A percentile compares a stretch with the other conserved stretches of the same genome.
Evolutionary conservation across 1,284 basidiomycete species (phyloP).

Genomic region (Cutaneotrichosporon cutaneum): DNA sequence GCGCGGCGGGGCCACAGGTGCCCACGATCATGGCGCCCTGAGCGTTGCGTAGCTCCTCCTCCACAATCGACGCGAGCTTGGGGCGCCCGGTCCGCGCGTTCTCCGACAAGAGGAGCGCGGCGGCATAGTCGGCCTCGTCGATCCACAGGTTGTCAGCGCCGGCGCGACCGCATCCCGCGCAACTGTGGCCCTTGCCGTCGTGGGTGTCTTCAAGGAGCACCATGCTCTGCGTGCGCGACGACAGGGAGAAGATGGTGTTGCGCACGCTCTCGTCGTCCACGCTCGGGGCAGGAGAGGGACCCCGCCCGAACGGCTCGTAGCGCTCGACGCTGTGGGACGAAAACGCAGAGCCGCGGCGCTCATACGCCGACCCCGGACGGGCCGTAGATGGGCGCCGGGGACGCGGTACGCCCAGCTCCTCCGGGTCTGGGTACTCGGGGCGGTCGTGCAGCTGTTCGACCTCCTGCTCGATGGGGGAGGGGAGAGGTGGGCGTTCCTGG

Average conservation of each 20-base stretch:
- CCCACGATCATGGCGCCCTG: conserved; percentile 65
- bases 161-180: conserved; percentile 10
- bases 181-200: conserved; percentile 13
- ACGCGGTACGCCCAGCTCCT: not conserved
- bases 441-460: conserved; percentile 1
- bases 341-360: not conserved
- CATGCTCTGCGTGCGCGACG: conserved; percentile 20
- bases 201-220: conserved; percentile 22
- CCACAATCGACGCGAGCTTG: conserved; percentile 64
- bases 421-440: not conserved
- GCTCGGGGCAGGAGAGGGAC: not conserved
- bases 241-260: conserved; percentile 15
- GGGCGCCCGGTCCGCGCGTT: conserved; percentile 71
- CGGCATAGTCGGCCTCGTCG: conserved; percentile 65
- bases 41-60: conserved; percentile 64
- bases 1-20: conserved; percentile 17
- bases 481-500: not conserved
- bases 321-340: not conserved
- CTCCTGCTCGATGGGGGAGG: not conserved
- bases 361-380: not conserved
- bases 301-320: conserved; percentile 14
- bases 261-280: conserved; percentile 10
- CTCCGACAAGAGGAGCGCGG: conserved; percentile 69
- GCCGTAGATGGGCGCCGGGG: not conserved
- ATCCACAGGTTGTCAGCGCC: conserved; percentile 54